A percentile compares a stretch with the other conserved stretches of the same genome.
Conservation (phyloP, 306 rosid species). For the Inga oerstediana region DNA sequence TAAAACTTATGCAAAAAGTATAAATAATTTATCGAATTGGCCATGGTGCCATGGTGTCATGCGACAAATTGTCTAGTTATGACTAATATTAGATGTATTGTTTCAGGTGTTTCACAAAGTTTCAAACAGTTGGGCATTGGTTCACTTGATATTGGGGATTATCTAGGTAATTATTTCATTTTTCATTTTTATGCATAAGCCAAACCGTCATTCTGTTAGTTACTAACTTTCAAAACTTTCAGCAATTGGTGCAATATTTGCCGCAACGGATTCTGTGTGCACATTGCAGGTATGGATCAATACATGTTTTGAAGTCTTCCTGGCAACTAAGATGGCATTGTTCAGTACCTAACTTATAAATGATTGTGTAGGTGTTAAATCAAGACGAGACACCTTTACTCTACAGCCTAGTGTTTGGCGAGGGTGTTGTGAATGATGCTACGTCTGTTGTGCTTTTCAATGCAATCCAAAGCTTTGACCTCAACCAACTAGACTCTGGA, state of each 20-base stretch:
- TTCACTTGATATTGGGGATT: constrained; percentile 71
- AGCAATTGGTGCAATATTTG: constrained; percentile 98
- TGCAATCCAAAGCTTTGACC: constrained; percentile 92
- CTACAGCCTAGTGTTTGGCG: constrained; percentile 97
- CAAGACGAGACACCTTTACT: constrained; percentile 99
- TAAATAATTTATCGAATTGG: not conserved
- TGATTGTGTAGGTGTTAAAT: constrained; percentile 75
- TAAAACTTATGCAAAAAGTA: not conserved
- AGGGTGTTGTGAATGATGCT: constrained; percentile 98
- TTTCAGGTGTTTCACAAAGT: constrained; percentile 67
- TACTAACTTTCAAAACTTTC: constrained; percentile 33
- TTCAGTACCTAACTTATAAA: constrained; percentile 30
- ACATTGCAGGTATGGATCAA: constrained; percentile 80
- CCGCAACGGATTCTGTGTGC: constrained; percentile 99
- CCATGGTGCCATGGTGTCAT: not conserved
- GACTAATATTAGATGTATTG: constrained; percentile 49
- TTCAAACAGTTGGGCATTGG: constrained; percentile 76
- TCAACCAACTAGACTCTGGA: constrained; percentile 55
- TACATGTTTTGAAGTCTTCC: not conserved
- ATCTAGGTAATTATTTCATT: constrained; percentile 58
- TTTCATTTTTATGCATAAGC: not conserved
- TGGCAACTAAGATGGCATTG: constrained; percentile 27
- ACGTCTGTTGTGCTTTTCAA: constrained; percentile 98
- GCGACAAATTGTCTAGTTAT: constrained; percentile 18
- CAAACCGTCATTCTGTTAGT: constrained; percentile 24